These are phyloP conservation scores for Gastrolobium bilobum DNA, from an alignment of 306 rosid species.

Conservation along the genomic window DNA sequence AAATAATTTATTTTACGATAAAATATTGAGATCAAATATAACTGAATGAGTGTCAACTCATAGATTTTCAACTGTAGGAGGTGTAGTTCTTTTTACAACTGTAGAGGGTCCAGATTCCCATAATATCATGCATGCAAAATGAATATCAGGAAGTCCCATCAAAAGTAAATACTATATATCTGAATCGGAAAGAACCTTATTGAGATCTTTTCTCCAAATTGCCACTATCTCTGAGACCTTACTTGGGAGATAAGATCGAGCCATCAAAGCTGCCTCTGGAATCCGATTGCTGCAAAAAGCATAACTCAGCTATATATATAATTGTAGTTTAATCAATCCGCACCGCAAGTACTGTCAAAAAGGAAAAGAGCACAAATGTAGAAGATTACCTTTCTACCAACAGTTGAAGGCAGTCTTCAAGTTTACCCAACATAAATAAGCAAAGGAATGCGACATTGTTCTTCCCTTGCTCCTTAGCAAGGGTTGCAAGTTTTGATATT, in stretches of 20 bases:
- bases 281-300: conserved; percentile 83
- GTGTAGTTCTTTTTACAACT: conserved; percentile 9
- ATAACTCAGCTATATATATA: conserved; percentile 45
- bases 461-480: conserved; percentile 98
- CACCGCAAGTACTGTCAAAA: conserved; percentile 27
- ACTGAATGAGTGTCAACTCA: not conserved
- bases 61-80: not conserved
- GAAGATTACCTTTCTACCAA: conserved; percentile 87
- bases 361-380: conserved; percentile 19
- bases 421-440: conserved; percentile 94
- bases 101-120: conserved; percentile 17
- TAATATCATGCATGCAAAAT: not conserved
- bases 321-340: conserved; percentile 26
- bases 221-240: conserved; percentile 97
- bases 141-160: conserved; percentile 28
- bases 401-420: conserved; percentile 97
- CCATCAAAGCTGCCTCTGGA: conserved; percentile 99
- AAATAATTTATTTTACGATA: conserved; percentile 23
- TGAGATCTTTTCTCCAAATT: conserved; percentile 95
- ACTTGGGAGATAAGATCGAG: conserved; percentile 98
- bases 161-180: conserved; percentile 14
- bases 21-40: conserved; percentile 17
- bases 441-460: conserved; percentile 97
- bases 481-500: conserved; percentile 79
- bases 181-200: conserved; percentile 66